Evolutionary conservation across 2,329 filamentous ascomycete genomes (phyloP).

Genomic region (Trichophyton simii): DNA sequence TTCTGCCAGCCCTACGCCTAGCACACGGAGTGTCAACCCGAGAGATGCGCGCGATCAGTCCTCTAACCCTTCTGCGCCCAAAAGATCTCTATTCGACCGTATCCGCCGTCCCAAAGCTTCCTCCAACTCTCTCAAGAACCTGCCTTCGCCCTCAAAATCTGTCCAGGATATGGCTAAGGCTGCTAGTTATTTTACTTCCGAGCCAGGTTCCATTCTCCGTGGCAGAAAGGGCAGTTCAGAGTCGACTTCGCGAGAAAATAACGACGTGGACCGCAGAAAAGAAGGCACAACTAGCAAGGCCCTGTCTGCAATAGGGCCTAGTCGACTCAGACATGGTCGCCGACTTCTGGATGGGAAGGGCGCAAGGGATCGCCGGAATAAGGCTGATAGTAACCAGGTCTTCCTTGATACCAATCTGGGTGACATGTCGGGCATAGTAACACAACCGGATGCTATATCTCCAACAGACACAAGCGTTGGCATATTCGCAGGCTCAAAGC

Average conservation of each 20-base stretch:
- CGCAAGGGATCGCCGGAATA: conserved; percentile 12
- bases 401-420: conserved; percentile 82
- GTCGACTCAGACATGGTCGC: conserved; percentile 25
- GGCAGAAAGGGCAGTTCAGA: conserved; percentile 28
- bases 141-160: conserved; percentile 21
- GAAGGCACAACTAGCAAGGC: conserved; percentile 22
- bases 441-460: conserved; percentile 54
- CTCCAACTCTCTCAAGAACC: conserved; percentile 21
- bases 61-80: conserved; percentile 26
- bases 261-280: conserved; percentile 28
- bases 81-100: conserved; percentile 42
- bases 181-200: conserved; percentile 20
- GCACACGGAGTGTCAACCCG: conserved; percentile 47
- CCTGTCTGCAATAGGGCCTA: conserved; percentile 12
- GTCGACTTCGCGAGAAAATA: conserved; percentile 19
- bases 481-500: conserved; percentile 23
- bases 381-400: conserved; percentile 36
- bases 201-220: conserved; percentile 22
- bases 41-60: conserved; percentile 35
- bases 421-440: conserved; percentile 84
- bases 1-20: conserved; percentile 71
- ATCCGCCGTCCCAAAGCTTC: conserved; percentile 40
- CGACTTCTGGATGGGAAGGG: conserved; percentile 22
- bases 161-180: conserved; percentile 20
- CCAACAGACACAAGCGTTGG: conserved; percentile 46